Evolutionary conservation across 495 filamentous ascomycete species (phyloP), one percentile per base, ranked within the genome.

Genomic region (Sordaria brevicollis): DNA sequence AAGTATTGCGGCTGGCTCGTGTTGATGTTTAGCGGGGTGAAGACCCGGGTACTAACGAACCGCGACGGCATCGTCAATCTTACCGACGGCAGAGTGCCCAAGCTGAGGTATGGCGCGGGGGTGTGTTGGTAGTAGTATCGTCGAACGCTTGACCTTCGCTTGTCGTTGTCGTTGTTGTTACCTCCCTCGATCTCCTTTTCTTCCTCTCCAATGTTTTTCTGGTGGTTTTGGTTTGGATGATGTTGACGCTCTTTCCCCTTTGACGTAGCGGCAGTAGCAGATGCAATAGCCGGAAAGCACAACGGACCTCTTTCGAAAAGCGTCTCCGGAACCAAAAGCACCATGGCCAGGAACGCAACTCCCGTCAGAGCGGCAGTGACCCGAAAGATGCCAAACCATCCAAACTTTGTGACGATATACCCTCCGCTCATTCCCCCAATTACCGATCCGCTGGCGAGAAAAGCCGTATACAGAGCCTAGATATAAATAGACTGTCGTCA

Each of bases 251-350:
- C 13, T 6, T 17, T 17, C 49, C n/a, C n/a, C n/a, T n/a, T n/a
- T n/a, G n/a, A n/a, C n/a, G n/a, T n/a, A n/a, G n/a, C n/a, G n/a
- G 11, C 11, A 31, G 10, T 1, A 57, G 11, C 6, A 62, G 49
- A 15, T 62, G 49, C 25, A 17, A 62, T 31, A 7, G 71, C 65
- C 5, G 75, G 74, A 1, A 78, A 69, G n/a, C 54, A 68, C 5
- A 43, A 71, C 15, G 71, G 33, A 1, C 54, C 65, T 1, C 76
- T 72, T 31, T 87, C 73, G 72, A 84, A 89, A 21, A 84, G 83
- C 5, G 86, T 87, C 71, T 89, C 87, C 0, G 87, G 86, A 15
- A 85, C 84, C 6, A 87, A 73, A 75, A 88, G 83, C 35, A 87
- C 67, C 67, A 83, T 41, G 5, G 65, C 49, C 7, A 75, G 11